phyloP scores from a whole-genome alignment of 768 basidiomycete species.

The Gyrodon lividus region DNA sequence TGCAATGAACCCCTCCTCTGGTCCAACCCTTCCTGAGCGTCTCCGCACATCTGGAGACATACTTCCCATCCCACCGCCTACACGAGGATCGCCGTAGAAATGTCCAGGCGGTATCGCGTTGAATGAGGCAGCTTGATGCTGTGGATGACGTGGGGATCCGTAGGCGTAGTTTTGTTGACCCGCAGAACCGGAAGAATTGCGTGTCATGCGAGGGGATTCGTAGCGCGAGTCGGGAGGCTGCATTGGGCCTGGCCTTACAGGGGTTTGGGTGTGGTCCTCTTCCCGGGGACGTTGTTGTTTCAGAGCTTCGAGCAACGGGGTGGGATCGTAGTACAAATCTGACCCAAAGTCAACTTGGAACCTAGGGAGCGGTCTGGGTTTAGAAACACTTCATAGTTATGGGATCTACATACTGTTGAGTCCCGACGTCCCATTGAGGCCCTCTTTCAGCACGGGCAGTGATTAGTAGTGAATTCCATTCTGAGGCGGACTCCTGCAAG shows the following conservation, averaged over 20 bases:
- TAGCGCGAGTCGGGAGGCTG: slow-evolving; percentile 34
- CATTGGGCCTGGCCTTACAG: slow-evolving; percentile 27
- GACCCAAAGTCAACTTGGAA: slow-evolving; percentile 77
- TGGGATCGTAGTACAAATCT: slow-evolving; percentile 71
- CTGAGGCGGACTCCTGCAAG: slow-evolving; percentile 68
- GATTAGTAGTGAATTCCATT: slow-evolving; percentile 81
- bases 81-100: slow-evolving; percentile 38
- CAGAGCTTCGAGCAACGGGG: slow-evolving; percentile 52
- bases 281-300: slow-evolving; percentile 36
- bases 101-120: slow-evolving; percentile 38
- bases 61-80: slow-evolving; percentile 33
- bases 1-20: slow-evolving; percentile 34
- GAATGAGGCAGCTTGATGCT: slow-evolving; percentile 28
- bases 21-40: slow-evolving; percentile 29
- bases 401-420: slow-evolving; percentile 65
- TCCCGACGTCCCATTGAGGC: slow-evolving; percentile 86
- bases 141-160: slow-evolving; percentile 32
- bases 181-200: slow-evolving; percentile 30
- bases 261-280: slow-evolving; percentile 24
- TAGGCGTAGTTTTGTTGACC: slow-evolving; percentile 30
- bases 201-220: slow-evolving; percentile 33
- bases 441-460: slow-evolving; percentile 80
- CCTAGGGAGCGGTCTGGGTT: slow-evolving; percentile 34
- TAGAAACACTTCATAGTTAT: neutral
- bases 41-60: slow-evolving; percentile 37